phyloP scores from a whole-genome alignment of 2,329 filamentous ascomycete genomes.

The Camillea tinctor region DNA sequence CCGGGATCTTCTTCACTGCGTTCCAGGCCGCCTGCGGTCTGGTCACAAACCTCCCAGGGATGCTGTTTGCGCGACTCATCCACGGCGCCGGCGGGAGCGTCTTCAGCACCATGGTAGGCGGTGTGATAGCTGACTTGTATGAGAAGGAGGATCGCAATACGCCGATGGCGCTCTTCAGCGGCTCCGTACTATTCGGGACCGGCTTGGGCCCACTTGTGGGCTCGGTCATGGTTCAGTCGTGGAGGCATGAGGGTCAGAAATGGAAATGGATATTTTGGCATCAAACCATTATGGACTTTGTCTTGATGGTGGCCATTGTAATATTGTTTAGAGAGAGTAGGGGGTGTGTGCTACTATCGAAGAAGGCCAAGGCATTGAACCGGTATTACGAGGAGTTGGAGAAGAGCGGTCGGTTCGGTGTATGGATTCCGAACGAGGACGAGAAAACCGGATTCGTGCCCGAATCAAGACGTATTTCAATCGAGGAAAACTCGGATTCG shows the following conservation, averaged over 20 bases:
- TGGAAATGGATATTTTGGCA: constrained; percentile 93
- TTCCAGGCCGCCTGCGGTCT: constrained; percentile 74
- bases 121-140: constrained; percentile 85
- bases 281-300: constrained; percentile 68
- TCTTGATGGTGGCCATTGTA: constrained; percentile 63
- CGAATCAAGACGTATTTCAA: neutral
- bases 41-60: constrained; percentile 66
- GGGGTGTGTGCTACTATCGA: constrained; percentile 73
- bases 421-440: constrained; percentile 35
- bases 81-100: constrained; percentile 73
- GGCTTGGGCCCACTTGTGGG: constrained; percentile 73
- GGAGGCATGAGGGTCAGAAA: constrained; percentile 37
- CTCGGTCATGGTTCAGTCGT: constrained; percentile 65
- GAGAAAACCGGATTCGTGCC: constrained; percentile 7
- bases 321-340: constrained; percentile 79
- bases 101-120: constrained; percentile 90
- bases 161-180: constrained; percentile 88
- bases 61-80: constrained; percentile 74
- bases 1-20: constrained; percentile 68
- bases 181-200: constrained; percentile 73
- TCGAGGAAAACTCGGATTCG: neutral
- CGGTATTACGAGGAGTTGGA: constrained; percentile 77
- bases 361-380: constrained; percentile 73
- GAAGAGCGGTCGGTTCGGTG: constrained; percentile 53
- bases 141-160: constrained; percentile 76